A percentile compares a stretch with the other conserved stretches of the same genome.
Evolutionary conservation across 1,284 basidiomycete genomes (phyloP).

Genomic region (Pseudomicrostroma phylloplanum): DNA sequence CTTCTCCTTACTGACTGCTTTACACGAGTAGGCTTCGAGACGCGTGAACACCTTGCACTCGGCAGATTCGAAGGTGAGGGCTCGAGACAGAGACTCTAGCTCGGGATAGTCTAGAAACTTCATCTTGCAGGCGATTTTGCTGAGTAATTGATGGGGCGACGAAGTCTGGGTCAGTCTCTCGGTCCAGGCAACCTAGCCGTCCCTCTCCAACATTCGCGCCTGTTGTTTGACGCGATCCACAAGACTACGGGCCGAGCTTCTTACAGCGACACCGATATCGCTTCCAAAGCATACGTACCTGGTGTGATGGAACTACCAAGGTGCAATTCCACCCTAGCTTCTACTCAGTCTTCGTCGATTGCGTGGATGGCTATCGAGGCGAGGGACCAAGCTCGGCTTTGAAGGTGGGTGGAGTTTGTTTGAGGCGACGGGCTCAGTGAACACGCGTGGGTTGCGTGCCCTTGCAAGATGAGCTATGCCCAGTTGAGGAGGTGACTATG

Average conservation of each 20-base stretch:
- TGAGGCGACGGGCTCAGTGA: not conserved
- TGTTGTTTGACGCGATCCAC: too few relatives aligned
- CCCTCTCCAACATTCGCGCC: too few relatives aligned
- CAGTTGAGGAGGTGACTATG: not conserved
- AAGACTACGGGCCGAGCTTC: too few relatives aligned
- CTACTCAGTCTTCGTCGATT: not conserved
- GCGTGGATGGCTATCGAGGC: conserved; percentile 10
- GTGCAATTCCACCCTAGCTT: too few relatives aligned
- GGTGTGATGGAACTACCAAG: too few relatives aligned
- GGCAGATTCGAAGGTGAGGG: conserved; percentile 66
- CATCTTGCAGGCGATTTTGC: conserved; percentile 55
- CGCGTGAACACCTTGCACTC: conserved; percentile 86
- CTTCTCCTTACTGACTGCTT: conserved; percentile 93
- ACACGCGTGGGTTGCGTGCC: conserved; percentile 22
- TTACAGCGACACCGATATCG: too few relatives aligned
- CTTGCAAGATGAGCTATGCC: not conserved
- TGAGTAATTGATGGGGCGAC: not conserved
- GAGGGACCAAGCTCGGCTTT: not conserved
- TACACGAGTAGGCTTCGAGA: conserved; percentile 95
- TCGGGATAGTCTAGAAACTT: conserved; percentile 84
- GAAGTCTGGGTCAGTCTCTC: not conserved
- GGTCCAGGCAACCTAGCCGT: too few relatives aligned
- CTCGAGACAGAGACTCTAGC: conserved; percentile 69
- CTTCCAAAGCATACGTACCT: too few relatives aligned
- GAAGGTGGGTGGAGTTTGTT: not conserved